A percentile compares a stretch with the other conserved stretches of the same genome.
phyloP scores from a whole-genome alignment of 2,329 filamentous ascomycete genomes.

The Fusarium goolgardi region DNA sequence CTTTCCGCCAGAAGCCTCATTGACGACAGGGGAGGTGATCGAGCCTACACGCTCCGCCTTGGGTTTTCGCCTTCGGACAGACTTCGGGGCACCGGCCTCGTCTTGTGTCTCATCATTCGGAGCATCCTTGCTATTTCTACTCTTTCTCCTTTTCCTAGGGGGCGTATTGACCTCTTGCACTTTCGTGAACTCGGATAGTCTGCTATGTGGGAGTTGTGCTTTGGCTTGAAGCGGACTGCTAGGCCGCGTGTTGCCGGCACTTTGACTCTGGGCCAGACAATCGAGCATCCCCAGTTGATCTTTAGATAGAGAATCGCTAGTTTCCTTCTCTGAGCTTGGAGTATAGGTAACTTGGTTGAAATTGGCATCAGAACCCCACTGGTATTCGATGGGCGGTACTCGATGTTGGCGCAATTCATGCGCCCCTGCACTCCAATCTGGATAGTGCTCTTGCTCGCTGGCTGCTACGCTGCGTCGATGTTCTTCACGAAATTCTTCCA shows the following conservation, averaged over 20 bases:
- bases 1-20: conserved; percentile 55
- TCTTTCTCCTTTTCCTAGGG: conserved; percentile 66
- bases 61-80: conserved; percentile 60
- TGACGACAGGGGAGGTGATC: conserved; percentile 50
- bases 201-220: conserved; percentile 25
- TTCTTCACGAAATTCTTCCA: conserved; percentile 58
- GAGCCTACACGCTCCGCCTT: conserved; percentile 55
- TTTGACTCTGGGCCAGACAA: conserved; percentile 68
- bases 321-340: conserved; percentile 66
- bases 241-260: conserved; percentile 68
- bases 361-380: conserved; percentile 76
- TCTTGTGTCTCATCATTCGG: conserved; percentile 57
- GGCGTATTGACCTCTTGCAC: conserved; percentile 56
- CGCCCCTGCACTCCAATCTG: conserved; percentile 57
- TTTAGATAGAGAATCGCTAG: conserved; percentile 66
- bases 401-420: conserved; percentile 48
- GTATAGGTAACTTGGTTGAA: conserved; percentile 70
- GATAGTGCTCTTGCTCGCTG: conserved; percentile 54
- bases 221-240: conserved; percentile 62
- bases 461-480: conserved; percentile 50
- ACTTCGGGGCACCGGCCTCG: conserved; percentile 48
- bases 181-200: conserved; percentile 44
- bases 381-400: conserved; percentile 60
- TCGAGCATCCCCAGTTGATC: conserved; percentile 67
- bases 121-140: conserved; percentile 59